Evolutionary conservation across 164 flowering plant species (phyloP).

Genomic region (Magnolia sinica): DNA sequence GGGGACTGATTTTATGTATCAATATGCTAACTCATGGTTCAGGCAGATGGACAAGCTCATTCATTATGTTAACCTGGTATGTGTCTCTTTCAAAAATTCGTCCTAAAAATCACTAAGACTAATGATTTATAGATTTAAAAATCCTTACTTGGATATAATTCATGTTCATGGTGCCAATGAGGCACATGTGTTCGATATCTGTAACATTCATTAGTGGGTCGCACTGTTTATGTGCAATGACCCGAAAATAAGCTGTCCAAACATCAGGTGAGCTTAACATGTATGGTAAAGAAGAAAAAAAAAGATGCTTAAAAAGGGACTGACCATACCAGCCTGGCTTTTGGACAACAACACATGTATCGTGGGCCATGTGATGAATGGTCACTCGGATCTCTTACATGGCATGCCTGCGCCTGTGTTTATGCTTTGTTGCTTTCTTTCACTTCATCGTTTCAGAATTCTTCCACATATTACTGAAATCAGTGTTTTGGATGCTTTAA

Average conservation of each 20-base stretch:
- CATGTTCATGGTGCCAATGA: too few species aligned
- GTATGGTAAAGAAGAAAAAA: not conserved
- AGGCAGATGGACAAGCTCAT: constrained; percentile 89
- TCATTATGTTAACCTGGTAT: constrained; percentile 87
- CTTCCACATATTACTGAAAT: not conserved
- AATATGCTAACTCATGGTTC: constrained; percentile 90
- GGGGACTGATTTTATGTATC: constrained; percentile 97
- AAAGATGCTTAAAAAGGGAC: too few species aligned
- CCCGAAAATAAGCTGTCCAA: not conserved
- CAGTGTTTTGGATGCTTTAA: constrained; percentile 22
- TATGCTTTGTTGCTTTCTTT: not conserved
- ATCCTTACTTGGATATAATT: not conserved
- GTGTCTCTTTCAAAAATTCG: not conserved
- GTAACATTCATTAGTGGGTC: not conserved
- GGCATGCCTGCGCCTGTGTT: not conserved
- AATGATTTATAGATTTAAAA: too few species aligned
- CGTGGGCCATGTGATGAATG: not conserved
- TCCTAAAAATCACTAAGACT: not conserved
- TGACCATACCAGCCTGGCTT: too few species aligned
- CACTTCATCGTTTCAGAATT: not conserved
- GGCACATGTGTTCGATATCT: too few species aligned
- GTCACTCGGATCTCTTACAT: not conserved
- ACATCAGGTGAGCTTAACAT: not conserved
- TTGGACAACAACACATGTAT: too few species aligned
- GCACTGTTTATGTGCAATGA: not conserved